Evolutionary conservation across 192 early-diverging fungal species (phyloP), one percentile per base, ranked within the genome.

Genomic region (Umbelopsis sp.): DNA sequence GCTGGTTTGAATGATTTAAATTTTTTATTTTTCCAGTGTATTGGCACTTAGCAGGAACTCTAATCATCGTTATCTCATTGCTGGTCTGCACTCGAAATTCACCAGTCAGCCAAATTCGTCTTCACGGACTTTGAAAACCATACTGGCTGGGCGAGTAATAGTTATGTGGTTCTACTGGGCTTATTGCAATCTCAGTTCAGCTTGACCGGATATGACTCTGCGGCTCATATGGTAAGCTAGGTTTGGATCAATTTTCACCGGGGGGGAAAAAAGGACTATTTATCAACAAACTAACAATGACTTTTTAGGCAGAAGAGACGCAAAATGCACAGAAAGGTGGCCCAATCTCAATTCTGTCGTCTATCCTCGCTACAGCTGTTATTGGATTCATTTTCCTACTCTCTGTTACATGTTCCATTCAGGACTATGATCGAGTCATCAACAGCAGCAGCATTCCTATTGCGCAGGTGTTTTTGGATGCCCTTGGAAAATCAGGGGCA

Each of bases 401-500:
- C 5, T 74, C 78, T 41, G 17, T 80, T 24, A 76, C 74, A n/a
- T 80, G 73, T 29, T 71, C 74, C 26, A 74, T 80, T 31, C 78
- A 80, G 52, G 72, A 80, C 31, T 80, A 80, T 21, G 72, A 80
- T 0, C 47, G 56, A 1, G 76, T 75, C 53, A 21, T 76, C n/a
- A 32, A 9, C 25, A 74, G 71, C n/a, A 31, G 25, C 14, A 66
- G 69, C 17, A 69, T 75, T 26, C 56, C 56, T n/a, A 75, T 69
- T 38, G 74, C 71, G 45, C 79, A 80, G 50, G 77, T 82, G 43
- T 82, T 76, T 52, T 29, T 77, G 67, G 80, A 81, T 68, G 66
- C 73, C 26, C 76, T 80, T 8, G 82, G 82, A 10, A 73, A 77
- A 32, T 45, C 16, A 2, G 74, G 76, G 11, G 80, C 80, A 4